phyloP scores from a whole-genome alignment of 768 basidiomycete species.

The Lactarius indigo region DNA sequence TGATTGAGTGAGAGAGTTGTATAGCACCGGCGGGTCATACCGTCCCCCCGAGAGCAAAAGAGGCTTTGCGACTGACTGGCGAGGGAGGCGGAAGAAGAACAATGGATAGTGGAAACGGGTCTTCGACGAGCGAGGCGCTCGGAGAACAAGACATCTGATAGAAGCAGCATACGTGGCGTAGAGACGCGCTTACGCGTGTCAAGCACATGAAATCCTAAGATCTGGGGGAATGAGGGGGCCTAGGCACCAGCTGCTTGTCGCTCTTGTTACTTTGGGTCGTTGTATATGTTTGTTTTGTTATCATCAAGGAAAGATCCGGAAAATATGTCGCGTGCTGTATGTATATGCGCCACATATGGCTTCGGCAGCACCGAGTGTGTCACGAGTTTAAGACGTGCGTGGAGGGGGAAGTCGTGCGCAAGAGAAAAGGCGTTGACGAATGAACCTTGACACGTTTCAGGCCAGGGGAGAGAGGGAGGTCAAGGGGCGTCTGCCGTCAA shows the following conservation, averaged over 20 bases:
- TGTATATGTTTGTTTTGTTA: constrained; percentile 14
- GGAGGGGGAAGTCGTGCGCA: neutral
- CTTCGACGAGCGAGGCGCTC: constrained; percentile 22
- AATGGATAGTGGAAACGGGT: neutral
- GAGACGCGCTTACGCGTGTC: constrained; percentile 19
- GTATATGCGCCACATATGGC: constrained; percentile 12
- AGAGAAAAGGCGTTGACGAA: neutral
- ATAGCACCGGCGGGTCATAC: neutral
- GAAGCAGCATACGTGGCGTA: constrained; percentile 22
- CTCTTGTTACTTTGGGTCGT: neutral
- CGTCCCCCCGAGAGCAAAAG: neutral
- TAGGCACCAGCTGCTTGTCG: neutral
- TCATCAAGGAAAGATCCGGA: constrained; percentile 23
- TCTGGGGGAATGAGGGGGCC: constrained; percentile 5
- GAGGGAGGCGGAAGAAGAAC: neutral
- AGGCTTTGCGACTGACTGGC: neutral
- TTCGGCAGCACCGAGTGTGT: constrained; percentile 4
- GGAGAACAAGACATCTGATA: constrained; percentile 21
- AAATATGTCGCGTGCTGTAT: constrained; percentile 5
- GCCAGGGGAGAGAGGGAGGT: constrained; percentile 2
- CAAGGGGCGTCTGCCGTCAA: constrained; percentile 4
- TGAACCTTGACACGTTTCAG: constrained; percentile 5
- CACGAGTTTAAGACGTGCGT: neutral
- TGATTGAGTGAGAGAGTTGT: neutral
- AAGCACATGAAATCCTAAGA: constrained; percentile 20